Evolutionary conservation across 1,284 basidiomycete genomes (phyloP).

Genomic region (Malassezia obtusa): DNA sequence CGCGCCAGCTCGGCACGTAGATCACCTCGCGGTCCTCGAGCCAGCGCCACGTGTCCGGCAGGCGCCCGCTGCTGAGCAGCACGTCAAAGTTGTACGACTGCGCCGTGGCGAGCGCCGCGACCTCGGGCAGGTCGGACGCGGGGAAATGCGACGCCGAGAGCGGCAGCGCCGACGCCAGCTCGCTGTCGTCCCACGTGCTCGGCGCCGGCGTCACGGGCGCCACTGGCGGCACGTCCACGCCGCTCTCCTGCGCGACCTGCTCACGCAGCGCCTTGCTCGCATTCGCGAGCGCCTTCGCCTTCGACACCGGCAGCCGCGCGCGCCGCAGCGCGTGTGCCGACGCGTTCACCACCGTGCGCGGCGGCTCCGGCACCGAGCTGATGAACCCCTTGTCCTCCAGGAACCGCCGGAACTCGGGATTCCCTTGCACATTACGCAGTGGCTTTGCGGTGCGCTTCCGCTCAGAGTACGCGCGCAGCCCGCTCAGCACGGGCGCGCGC

Average conservation of each 20-base stretch:
- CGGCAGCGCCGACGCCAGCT: not conserved
- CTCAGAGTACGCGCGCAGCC: not conserved
- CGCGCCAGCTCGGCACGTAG: conserved; percentile 38
- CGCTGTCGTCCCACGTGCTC: not conserved
- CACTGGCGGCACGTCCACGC: not conserved
- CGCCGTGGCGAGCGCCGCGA: conserved; percentile 38
- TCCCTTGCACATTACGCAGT: not conserved
- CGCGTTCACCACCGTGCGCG: not conserved
- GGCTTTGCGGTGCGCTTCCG: not conserved
- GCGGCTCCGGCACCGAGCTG: not conserved
- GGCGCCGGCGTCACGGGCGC: not conserved
- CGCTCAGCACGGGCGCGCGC: not conserved
- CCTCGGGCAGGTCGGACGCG: conserved; percentile 17
- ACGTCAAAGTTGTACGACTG: conserved; percentile 35
- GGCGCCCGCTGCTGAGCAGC: conserved; percentile 23
- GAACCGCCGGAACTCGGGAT: not conserved
- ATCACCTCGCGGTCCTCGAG: conserved; percentile 44
- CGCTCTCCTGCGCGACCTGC: conserved; percentile 4
- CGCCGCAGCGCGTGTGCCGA: conserved; percentile 4
- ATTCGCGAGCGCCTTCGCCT: conserved; percentile 12
- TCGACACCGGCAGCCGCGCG: conserved; percentile 5
- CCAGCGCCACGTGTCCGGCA: conserved; percentile 30
- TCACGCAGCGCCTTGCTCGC: conserved; percentile 14
- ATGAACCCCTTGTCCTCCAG: conserved; percentile 4
- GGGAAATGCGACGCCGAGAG: conserved; percentile 2